Evolutionary conservation across 129 eudicot genomes (phyloP).

Genomic region (Dittrichia graveolens): DNA sequence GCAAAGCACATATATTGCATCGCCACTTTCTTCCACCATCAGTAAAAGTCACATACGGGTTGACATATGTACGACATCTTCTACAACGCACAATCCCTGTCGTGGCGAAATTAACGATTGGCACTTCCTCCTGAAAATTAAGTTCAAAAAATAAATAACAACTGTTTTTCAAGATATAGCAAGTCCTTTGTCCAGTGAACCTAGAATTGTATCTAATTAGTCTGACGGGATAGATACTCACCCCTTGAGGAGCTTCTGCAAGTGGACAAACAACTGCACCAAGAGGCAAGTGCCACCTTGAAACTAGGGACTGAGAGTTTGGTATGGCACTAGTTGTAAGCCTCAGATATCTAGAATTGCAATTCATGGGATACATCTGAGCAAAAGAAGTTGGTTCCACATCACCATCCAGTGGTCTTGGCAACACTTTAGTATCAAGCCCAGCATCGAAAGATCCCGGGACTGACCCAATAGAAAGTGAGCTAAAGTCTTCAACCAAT

Average conservation of each 20-base stretch:
- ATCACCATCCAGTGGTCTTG: slow-evolving; percentile 93
- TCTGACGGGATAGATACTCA: slow-evolving; percentile 35
- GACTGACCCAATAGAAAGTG: slow-evolving; percentile 68
- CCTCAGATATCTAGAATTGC: slow-evolving; percentile 71
- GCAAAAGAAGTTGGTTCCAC: slow-evolving; percentile 70
- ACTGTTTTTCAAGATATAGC: slow-evolving; percentile 12
- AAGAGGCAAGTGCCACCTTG: slow-evolving; percentile 98
- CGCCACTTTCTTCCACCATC: slow-evolving; percentile 99
- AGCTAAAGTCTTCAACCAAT: slow-evolving; percentile 84
- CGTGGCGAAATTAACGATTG: slow-evolving; percentile 84
- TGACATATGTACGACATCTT: slow-evolving; percentile 97
- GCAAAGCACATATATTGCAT: slow-evolving; percentile 94
- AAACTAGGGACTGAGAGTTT: slow-evolving; percentile 86
- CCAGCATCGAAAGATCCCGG: slow-evolving; percentile 95
- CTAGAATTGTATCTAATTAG: too few relatives aligned
- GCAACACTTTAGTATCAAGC: slow-evolving; percentile 70
- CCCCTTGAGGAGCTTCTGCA: slow-evolving; percentile 94
- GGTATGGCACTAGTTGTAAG: slow-evolving; percentile 89
- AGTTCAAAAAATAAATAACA: slow-evolving; percentile 8
- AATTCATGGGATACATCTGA: slow-evolving; percentile 79
- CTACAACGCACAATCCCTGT: slow-evolving; percentile 93
- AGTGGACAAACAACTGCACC: slow-evolving; percentile 99
- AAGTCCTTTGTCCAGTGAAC: not conserved
- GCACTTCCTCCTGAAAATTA: slow-evolving; percentile 88
- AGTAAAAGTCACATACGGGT: slow-evolving; percentile 89